These are phyloP conservation scores for Asterochloris erici DNA, from an alignment of 139 green algal genomes.

Conservation along the genomic window DNA sequence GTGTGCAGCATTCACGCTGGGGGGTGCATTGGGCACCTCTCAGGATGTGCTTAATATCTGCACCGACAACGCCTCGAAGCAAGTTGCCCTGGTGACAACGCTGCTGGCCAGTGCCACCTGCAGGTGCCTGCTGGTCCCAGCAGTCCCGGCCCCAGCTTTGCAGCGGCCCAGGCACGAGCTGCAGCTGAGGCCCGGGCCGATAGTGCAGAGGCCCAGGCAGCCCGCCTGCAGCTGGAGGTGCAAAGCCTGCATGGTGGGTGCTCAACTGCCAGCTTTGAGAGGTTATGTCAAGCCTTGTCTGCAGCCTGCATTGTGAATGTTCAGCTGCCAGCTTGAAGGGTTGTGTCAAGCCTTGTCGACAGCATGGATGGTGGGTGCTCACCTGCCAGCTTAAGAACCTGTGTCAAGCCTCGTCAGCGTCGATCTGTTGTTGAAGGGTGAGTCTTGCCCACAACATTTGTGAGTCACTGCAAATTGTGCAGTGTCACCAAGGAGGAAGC, in stretches of 20 bases:
- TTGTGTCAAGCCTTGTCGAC: not conserved
- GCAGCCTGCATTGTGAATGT: not conserved
- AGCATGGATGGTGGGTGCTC: not conserved
- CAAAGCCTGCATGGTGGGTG: not conserved
- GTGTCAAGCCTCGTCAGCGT: not conserved
- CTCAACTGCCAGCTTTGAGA: not conserved
- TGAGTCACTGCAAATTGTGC: no score
- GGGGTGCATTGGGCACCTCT: no score
- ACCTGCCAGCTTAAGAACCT: not conserved
- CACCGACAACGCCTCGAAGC: no score
- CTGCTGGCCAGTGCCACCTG: slow-evolving; percentile 48
- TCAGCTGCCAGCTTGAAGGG: not conserved
- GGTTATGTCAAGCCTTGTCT: not conserved
- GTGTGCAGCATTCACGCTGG: no score
- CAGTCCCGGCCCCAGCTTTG: slow-evolving; percentile 37
- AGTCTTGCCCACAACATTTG: no score
- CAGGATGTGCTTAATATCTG: no score
- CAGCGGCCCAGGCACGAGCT: slow-evolving; percentile 37
- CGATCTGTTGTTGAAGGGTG: no score
- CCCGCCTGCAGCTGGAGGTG: not conserved
- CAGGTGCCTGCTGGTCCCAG: slow-evolving; percentile 37
- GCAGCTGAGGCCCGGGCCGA: not conserved
- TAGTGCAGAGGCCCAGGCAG: not conserved
- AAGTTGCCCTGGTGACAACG: slow-evolving; percentile 18
- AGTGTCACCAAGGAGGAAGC: no score